Evolutionary conservation across 1,139 yeast species (phyloP).

Genomic region (Geotrichum citri-aurantii): DNA sequence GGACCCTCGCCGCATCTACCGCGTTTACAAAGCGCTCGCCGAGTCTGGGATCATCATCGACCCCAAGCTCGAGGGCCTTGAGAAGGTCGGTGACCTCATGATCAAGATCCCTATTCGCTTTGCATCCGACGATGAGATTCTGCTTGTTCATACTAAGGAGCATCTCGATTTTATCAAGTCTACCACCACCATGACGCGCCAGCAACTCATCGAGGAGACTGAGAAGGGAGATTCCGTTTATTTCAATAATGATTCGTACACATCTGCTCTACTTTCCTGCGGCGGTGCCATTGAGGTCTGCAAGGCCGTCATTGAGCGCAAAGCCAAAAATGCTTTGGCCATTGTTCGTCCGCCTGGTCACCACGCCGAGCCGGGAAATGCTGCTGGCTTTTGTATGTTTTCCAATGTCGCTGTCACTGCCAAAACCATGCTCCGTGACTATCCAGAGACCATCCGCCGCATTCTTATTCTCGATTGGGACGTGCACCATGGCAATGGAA

Average conservation of each 20-base stretch:
- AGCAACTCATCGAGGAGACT: slow-evolving; percentile 72
- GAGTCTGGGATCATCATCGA: slow-evolving; percentile 89
- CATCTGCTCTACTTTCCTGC: slow-evolving; percentile 86
- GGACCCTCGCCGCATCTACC: slow-evolving; percentile 92
- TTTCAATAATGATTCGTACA: slow-evolving; percentile 82
- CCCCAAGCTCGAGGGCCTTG: slow-evolving; percentile 71
- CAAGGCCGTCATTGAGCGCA: slow-evolving; percentile 88
- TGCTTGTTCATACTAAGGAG: slow-evolving; percentile 76
- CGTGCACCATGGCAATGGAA: slow-evolving; percentile 97
- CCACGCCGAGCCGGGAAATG: slow-evolving; percentile 95
- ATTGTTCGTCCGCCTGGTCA: slow-evolving; percentile 99
- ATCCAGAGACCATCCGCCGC: slow-evolving; percentile 82
- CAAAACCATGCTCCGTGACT: slow-evolving; percentile 67
- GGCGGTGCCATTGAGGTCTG: slow-evolving; percentile 98
- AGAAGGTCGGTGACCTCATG: slow-evolving; percentile 84
- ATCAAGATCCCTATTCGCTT: slow-evolving; percentile 84
- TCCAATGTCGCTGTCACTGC: slow-evolving; percentile 98
- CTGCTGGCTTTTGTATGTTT: slow-evolving; percentile 95
- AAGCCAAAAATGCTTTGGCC: slow-evolving; percentile 86
- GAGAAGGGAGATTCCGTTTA: slow-evolving; percentile 93
- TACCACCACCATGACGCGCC: slow-evolving; percentile 74
- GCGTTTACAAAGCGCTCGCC: slow-evolving; percentile 87
- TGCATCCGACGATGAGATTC: slow-evolving; percentile 79
- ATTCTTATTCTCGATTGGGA: slow-evolving; percentile 95
- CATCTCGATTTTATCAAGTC: slow-evolving; percentile 72